phyloP scores from a whole-genome alignment of 352 stramenopile species.

The Phytophthora hybrid region DNA sequence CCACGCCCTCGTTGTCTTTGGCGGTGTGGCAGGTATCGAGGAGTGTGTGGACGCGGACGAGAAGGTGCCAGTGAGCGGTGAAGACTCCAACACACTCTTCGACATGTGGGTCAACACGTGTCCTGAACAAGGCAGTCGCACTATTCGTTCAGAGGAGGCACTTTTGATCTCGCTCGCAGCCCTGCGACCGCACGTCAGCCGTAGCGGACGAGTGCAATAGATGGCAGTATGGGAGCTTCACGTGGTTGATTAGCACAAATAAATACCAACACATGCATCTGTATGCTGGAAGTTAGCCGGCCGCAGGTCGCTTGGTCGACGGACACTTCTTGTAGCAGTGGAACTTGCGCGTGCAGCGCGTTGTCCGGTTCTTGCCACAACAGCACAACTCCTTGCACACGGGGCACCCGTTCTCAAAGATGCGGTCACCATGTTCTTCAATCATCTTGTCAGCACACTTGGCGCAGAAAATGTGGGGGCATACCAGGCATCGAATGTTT shows the following conservation, averaged over 20 bases:
- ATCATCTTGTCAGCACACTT: slow-evolving; percentile 92
- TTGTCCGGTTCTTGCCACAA: slow-evolving; percentile 87
- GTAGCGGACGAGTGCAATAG: slow-evolving; percentile 47
- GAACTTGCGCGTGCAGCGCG: slow-evolving; percentile 77
- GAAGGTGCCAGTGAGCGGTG: slow-evolving; percentile 91
- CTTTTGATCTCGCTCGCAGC: slow-evolving; percentile 96
- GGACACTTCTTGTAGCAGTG: slow-evolving; percentile 94
- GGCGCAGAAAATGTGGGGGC: slow-evolving; percentile 90
- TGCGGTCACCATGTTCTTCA: slow-evolving; percentile 78
- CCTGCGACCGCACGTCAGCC: slow-evolving; percentile 74
- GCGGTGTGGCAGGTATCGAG: slow-evolving; percentile 97
- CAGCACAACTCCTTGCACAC: slow-evolving; percentile 91
- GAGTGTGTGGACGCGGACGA: slow-evolving; percentile 98
- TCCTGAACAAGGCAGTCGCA: slow-evolving; percentile 96
- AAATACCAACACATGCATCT: slow-evolving; percentile 29
- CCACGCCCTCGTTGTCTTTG: slow-evolving; percentile 97
- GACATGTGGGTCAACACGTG: slow-evolving; percentile 98
- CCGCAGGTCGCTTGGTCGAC: slow-evolving; percentile 69
- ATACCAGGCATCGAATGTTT: slow-evolving; percentile 83
- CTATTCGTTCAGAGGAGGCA: slow-evolving; percentile 98
- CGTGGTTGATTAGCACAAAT: slow-evolving; percentile 29
- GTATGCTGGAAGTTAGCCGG: slow-evolving; percentile 25
- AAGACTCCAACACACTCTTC: slow-evolving; percentile 94
- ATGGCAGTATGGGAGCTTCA: slow-evolving; percentile 15
- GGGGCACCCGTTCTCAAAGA: slow-evolving; percentile 84